Conservation (phyloP, 306 rosid genomes). For the Rosa chinensis region DNA sequence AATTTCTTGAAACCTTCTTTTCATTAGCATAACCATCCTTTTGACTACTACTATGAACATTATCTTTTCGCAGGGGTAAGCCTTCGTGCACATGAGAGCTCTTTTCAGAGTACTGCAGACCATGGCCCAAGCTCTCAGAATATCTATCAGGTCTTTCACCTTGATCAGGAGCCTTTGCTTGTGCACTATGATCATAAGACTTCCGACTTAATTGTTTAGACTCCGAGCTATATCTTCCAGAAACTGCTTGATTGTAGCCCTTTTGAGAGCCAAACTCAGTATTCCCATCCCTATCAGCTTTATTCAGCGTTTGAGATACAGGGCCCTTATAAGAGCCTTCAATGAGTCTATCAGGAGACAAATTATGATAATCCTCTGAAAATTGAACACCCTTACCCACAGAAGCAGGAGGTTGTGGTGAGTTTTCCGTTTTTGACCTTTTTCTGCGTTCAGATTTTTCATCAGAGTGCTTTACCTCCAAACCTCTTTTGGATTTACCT, state of each 20-base stretch:
- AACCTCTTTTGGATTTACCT: constrained; percentile 63
- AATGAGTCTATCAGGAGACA: constrained; percentile 52
- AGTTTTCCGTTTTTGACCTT: constrained; percentile 54
- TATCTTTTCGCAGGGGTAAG: constrained; percentile 45
- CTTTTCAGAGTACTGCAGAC: constrained; percentile 56
- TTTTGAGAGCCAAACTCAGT: constrained; percentile 52
- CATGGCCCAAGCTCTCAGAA: constrained; percentile 51
- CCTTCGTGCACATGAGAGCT: constrained; percentile 47
- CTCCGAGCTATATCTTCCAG: constrained; percentile 62
- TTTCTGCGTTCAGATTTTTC: constrained; percentile 56
- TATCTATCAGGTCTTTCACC: constrained; percentile 51
- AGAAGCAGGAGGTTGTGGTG: constrained; percentile 39
- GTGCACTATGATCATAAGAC: constrained; percentile 51
- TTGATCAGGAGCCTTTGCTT: constrained; percentile 49
- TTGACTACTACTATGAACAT: constrained; percentile 49
- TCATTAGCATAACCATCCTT: constrained; percentile 45
- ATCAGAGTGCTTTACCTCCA: constrained; percentile 49
- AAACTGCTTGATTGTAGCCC: constrained; percentile 48
- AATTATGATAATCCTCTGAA: constrained; percentile 42
- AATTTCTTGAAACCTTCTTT: constrained; percentile 58
- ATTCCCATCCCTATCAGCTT: constrained; percentile 60
- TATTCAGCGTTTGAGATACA: constrained; percentile 39
- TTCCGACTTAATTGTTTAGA: constrained; percentile 55
- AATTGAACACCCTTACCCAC: constrained; percentile 49
- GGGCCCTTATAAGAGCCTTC: constrained; percentile 56